phyloP scores from a whole-genome alignment of 1,284 basidiomycete genomes.

The Polyporus tsugae region DNA sequence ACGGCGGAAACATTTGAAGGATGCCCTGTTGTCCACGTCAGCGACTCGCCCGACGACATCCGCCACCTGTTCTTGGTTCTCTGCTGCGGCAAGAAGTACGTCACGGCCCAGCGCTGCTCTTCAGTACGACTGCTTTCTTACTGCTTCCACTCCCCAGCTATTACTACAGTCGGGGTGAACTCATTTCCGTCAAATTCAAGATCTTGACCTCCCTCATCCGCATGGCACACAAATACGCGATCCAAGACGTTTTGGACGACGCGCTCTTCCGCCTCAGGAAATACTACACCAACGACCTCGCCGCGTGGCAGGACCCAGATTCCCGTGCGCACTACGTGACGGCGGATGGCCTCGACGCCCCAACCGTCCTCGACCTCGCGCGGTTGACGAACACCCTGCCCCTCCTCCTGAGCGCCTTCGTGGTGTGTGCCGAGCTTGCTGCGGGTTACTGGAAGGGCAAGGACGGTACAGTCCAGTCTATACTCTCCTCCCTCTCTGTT shows the following conservation, averaged over 20 bases:
- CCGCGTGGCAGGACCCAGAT: background rate
- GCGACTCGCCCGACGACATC: background rate
- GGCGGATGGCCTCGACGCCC: conserved; percentile 1
- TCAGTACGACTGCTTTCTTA: background rate
- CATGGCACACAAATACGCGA: conserved; percentile 28
- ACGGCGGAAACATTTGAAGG: background rate
- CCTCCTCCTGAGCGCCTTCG: conserved; percentile 15
- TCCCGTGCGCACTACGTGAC: conserved; percentile 9
- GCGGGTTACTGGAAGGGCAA: background rate
- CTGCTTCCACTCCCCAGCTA: conserved; percentile 7
- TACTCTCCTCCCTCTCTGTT: background rate
- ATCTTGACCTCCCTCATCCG: conserved; percentile 21
- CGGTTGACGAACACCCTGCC: conserved; percentile 12
- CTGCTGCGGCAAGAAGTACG: conserved; percentile 17
- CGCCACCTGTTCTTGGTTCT: conserved; percentile 8
- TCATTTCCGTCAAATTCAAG: conserved; percentile 6
- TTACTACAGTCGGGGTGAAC: conserved; percentile 14
- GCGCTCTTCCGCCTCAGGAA: conserved; percentile 22
- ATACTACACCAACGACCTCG: conserved; percentile 18
- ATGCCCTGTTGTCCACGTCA: background rate
- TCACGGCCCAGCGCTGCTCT: background rate
- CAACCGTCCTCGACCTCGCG: conserved; percentile 12
- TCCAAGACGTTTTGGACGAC: conserved; percentile 15
- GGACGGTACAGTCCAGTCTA: background rate
- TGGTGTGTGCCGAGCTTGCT: conserved; percentile 8